Conservation (phyloP, 1,284 basidiomycete species). For the Irpex lacteus region DNA sequence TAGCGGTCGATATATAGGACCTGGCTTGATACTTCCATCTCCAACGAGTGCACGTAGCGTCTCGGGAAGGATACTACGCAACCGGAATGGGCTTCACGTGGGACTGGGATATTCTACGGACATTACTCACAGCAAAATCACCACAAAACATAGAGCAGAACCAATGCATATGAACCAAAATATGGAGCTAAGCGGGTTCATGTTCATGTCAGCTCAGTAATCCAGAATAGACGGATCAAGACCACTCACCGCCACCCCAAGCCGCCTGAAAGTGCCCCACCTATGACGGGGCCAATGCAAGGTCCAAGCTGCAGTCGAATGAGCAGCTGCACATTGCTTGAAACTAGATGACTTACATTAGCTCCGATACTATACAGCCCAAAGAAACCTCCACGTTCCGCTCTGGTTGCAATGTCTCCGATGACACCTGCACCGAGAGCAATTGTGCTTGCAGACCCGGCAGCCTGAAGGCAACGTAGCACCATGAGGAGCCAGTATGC, state of each 20-base stretch:
- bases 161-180: conserved; percentile 79
- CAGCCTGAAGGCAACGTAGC: conserved; percentile 45
- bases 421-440: conserved; percentile 41
- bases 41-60: conserved; percentile 52
- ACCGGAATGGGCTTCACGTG: background rate
- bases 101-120: too few relatives aligned
- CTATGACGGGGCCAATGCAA: conserved; percentile 44
- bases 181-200: conserved; percentile 46
- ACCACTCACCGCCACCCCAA: conserved; percentile 63
- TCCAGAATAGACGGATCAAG: background rate
- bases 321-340: too few relatives aligned
- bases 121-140: conserved; percentile 15
- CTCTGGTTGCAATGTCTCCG: conserved; percentile 36
- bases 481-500: conserved; percentile 48
- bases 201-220: background rate
- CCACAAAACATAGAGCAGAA: conserved; percentile 48
- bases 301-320: conserved; percentile 31
- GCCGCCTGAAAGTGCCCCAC: conserved; percentile 53
- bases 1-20: conserved; percentile 47
- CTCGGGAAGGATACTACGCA: conserved; percentile 43
- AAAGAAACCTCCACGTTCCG: conserved; percentile 39
- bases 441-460: conserved; percentile 43
- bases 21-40: conserved; percentile 53
- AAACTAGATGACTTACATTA: too few relatives aligned
- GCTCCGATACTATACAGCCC: conserved; percentile 36